Evolutionary conservation across 1,284 basidiomycete species (phyloP).

Genomic region (Farysia itapuensis): DNA sequence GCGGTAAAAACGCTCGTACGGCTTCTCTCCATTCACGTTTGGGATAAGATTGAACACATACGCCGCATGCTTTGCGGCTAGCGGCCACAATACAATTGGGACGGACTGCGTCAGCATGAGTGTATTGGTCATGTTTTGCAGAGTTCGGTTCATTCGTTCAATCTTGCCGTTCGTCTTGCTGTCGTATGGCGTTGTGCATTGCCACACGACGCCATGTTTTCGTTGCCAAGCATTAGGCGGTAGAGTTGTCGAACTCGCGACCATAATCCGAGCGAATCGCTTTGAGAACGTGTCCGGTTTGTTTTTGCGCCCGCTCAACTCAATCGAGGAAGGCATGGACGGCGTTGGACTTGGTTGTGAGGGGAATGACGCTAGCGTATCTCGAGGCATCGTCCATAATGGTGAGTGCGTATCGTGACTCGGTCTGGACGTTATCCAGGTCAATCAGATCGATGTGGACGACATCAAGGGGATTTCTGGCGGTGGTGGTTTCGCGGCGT

Average conservation of each 20-base stretch:
- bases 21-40: not conserved
- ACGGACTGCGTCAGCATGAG: not conserved
- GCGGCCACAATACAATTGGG: not conserved
- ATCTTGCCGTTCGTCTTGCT: not conserved
- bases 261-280: not conserved
- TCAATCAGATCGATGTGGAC: not conserved
- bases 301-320: not conserved
- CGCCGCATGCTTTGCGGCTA: not conserved
- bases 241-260: not conserved
- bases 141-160: not conserved
- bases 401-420: not conserved
- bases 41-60: not conserved
- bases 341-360: not conserved
- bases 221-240: not conserved
- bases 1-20: not conserved
- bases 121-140: not conserved
- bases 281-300: not conserved
- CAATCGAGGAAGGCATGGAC: not conserved
- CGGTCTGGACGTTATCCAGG: not conserved
- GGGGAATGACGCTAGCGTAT: not conserved
- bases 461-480: not conserved
- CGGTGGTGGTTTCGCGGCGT: not conserved
- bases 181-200: not conserved
- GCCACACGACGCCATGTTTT: not conserved
- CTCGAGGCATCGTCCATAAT: not conserved